Conservation (phyloP, 345 rosid genomes). For the Citrus mangshanensis region DNA sequence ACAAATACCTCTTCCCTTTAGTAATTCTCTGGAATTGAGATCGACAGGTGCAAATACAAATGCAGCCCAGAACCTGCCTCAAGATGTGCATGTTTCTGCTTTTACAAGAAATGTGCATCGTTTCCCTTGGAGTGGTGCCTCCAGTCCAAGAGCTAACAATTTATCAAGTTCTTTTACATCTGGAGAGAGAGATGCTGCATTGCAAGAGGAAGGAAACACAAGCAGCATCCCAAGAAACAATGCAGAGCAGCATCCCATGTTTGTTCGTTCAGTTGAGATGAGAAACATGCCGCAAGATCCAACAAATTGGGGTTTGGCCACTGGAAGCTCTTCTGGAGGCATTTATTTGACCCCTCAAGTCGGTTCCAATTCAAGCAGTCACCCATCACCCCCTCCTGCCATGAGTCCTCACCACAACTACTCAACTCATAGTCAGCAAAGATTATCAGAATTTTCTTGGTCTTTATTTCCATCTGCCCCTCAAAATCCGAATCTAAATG, state of each 20-base stretch:
- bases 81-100: constrained; percentile 41
- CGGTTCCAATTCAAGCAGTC: constrained; percentile 47
- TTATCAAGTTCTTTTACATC: constrained; percentile 35
- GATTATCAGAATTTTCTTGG: constrained; percentile 63
- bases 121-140: constrained; percentile 53
- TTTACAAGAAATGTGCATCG: constrained; percentile 48
- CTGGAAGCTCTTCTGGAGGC: constrained; percentile 45
- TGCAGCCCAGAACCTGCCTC: constrained; percentile 44
- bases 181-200: constrained; percentile 44
- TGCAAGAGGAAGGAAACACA: constrained; percentile 42
- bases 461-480: constrained; percentile 55
- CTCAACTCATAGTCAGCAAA: constrained; percentile 38
- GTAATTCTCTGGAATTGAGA: constrained; percentile 48
- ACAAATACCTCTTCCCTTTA: constrained; percentile 35
- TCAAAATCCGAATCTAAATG: constrained; percentile 35
- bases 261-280: constrained; percentile 44
- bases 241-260: constrained; percentile 53
- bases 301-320: constrained; percentile 54
- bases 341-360: constrained; percentile 40
- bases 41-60: constrained; percentile 35
- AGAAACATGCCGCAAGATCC: constrained; percentile 63
- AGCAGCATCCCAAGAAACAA: constrained; percentile 51
- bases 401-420: constrained; percentile 47
- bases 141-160: constrained; percentile 42
- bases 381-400: constrained; percentile 42